Percentiles rank a stretch among this genome's conserved stretches.
Conservation (phyloP, 2,329 filamentous ascomycete species). For the Trematosphaeria pertusa region DNA sequence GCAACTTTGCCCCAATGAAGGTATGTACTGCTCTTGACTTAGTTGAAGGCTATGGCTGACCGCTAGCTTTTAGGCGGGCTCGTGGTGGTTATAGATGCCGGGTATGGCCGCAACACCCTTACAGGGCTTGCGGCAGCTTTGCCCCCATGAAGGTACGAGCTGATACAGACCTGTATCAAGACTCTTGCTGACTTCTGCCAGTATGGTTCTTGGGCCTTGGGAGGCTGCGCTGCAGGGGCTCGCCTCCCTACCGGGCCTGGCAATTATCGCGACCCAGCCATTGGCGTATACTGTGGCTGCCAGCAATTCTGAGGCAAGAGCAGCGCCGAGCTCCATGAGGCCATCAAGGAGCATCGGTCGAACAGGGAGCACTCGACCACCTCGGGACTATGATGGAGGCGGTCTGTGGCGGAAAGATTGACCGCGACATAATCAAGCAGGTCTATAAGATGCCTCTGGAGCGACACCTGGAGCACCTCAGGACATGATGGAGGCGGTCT, state of each 20-base stretch:
- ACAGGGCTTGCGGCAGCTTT: too few species aligned
- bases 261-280: conserved; percentile 58
- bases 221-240: too few species aligned
- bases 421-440: conserved; percentile 61
- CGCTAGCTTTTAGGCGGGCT: too few species aligned
- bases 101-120: too few species aligned
- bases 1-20: too few species aligned
- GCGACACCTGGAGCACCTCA: conserved; percentile 52
- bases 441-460: conserved; percentile 60
- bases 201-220: too few species aligned
- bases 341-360: conserved; percentile 30
- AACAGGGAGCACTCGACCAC: conserved; percentile 45
- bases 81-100: too few species aligned
- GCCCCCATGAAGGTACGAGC: too few species aligned
- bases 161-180: too few species aligned
- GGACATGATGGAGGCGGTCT: conserved; percentile 73
- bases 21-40: too few species aligned
- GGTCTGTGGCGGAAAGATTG: conserved; percentile 64
- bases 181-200: too few species aligned
- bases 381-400: conserved; percentile 72
- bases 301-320: conserved; percentile 58
- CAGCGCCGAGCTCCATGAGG: conserved; percentile 42
- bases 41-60: too few species aligned
- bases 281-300: conserved; percentile 61
- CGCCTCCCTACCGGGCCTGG: conserved; percentile 61